Evolutionary conservation across 1,284 basidiomycete genomes (phyloP).

Genomic region (Pholiota adiposa): DNA sequence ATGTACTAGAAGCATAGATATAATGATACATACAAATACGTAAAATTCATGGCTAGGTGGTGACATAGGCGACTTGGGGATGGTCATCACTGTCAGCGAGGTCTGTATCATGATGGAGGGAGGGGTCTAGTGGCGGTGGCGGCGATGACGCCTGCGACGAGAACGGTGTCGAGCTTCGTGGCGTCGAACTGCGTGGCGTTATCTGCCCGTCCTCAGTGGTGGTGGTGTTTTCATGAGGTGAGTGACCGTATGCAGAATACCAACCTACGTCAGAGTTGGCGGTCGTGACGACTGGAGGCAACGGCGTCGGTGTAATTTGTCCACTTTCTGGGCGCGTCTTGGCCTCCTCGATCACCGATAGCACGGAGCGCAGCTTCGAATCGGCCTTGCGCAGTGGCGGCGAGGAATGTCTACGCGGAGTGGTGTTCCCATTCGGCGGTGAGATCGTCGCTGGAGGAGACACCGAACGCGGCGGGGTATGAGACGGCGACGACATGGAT

Average conservation of each 20-base stretch:
- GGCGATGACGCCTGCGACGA: conserved; percentile 29
- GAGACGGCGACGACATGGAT: conserved; percentile 43
- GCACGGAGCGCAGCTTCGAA: conserved; percentile 68
- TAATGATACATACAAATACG: conserved; percentile 22
- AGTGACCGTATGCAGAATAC: conserved; percentile 47
- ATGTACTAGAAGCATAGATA: conserved; percentile 23
- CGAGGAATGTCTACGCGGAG: conserved; percentile 52
- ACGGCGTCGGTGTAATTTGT: conserved; percentile 17
- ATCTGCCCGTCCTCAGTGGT: conserved; percentile 36
- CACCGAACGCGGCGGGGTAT: conserved; percentile 49
- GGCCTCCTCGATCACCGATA: conserved; percentile 67
- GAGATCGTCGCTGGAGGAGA: conserved; percentile 38
- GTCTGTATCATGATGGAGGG: conserved; percentile 31
- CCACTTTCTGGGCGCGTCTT: conserved; percentile 18
- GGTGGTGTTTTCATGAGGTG: conserved; percentile 34
- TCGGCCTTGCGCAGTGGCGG: conserved; percentile 61
- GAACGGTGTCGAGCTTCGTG: conserved; percentile 49
- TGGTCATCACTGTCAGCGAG: conserved; percentile 38
- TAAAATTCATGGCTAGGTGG: conserved; percentile 15
- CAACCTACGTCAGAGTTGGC: conserved; percentile 35
- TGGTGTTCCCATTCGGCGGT: conserved; percentile 9
- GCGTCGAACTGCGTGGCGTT: conserved; percentile 59
- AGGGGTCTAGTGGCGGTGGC: conserved; percentile 29
- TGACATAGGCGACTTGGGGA: conserved; percentile 24
- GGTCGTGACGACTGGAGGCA: conserved; percentile 23